phyloP scores from a whole-genome alignment of 2,329 filamentous ascomycete species.

The Rutstroemia sydowiana region DNA sequence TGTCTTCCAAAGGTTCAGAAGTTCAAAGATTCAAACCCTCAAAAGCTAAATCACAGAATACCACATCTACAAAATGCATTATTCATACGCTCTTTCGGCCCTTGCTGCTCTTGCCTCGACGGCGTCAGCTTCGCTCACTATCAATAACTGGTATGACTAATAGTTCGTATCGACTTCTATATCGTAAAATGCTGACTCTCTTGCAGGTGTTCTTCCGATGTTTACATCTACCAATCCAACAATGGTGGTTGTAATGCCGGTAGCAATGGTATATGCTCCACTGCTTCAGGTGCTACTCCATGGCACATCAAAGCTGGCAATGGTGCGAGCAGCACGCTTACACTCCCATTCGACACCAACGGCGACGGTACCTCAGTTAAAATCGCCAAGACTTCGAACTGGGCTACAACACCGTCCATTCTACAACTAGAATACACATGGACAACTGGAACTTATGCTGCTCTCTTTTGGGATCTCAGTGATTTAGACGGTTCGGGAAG shows the following conservation, averaged over 20 bases:
- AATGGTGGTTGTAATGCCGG: constrained; percentile 4
- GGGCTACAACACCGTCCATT: constrained; percentile 1
- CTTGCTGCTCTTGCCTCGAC: constrained; percentile 5
- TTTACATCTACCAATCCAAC: constrained; percentile 5
- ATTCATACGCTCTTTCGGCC: constrained; percentile 4
- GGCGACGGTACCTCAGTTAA: constrained; percentile 6
- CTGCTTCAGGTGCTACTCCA: background rate
- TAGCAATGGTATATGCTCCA: constrained; percentile 2
- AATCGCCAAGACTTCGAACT: constrained; percentile 7
- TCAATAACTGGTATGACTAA: constrained; percentile 3
- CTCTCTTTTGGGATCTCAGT: constrained; percentile 10
- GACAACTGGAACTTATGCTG: constrained; percentile 1
- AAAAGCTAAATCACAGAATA: background rate
- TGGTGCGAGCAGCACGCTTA: background rate
- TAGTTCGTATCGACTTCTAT: too few relatives aligned
- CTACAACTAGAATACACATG: constrained; percentile 10
- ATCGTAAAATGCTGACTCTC: background rate
- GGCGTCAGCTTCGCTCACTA: constrained; percentile 7
- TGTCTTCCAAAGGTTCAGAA: too few relatives aligned
- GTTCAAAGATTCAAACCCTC: background rate
- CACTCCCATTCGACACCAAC: constrained; percentile 2
- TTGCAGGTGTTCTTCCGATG: constrained; percentile 2
- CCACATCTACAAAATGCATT: constrained; percentile 3
- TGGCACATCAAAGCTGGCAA: constrained; percentile 8
- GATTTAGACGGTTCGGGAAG: constrained; percentile 7